phyloP scores from a whole-genome alignment of 2,329 filamentous ascomycete species.

The Chrysoporthe austroafricana region DNA sequence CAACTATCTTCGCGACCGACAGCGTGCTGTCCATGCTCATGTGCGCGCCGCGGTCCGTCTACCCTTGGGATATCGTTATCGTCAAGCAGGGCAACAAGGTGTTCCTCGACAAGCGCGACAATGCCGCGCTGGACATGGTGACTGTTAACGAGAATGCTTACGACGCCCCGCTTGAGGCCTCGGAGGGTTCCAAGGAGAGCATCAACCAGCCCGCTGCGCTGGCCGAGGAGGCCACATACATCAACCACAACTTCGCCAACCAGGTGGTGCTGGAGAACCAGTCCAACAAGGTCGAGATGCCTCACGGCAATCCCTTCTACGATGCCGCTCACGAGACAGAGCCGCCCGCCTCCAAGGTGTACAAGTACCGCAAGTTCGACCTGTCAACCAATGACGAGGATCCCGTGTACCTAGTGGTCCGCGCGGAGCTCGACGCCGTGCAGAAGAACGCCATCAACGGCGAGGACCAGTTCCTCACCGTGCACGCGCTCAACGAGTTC shows the following conservation, averaged over 20 bases:
- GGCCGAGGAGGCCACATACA: conserved; percentile 96
- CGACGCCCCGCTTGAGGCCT: conserved; percentile 88
- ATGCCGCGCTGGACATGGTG: conserved; percentile 92
- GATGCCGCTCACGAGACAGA: conserved; percentile 91
- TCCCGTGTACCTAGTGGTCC: conserved; percentile 88
- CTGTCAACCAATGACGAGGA: conserved; percentile 94
- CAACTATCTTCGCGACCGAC: conserved; percentile 95
- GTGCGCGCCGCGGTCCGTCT: conserved; percentile 95
- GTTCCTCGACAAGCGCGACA: conserved; percentile 98
- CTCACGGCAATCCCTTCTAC: conserved; percentile 95
- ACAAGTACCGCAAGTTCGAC: conserved; percentile 98
- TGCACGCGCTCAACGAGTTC: conserved; percentile 99
- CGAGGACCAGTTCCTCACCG: conserved; percentile 86
- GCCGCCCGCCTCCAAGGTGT: conserved; percentile 91
- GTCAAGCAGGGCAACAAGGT: conserved; percentile 92
- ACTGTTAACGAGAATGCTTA: conserved; percentile 99
- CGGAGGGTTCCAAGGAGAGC: conserved; percentile 89
- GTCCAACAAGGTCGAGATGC: conserved; percentile 78
- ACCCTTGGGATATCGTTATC: conserved; percentile 98
- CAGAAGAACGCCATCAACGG: conserved; percentile 93
- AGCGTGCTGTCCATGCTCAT: conserved; percentile 99
- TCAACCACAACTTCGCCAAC: conserved; percentile 99
- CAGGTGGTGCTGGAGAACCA: conserved; percentile 89
- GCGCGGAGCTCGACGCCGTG: conserved; percentile 93
- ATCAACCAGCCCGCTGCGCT: conserved; percentile 94